phyloP scores from a whole-genome alignment of 192 early-diverging fungal species.

The Coemansia sp. region DNA sequence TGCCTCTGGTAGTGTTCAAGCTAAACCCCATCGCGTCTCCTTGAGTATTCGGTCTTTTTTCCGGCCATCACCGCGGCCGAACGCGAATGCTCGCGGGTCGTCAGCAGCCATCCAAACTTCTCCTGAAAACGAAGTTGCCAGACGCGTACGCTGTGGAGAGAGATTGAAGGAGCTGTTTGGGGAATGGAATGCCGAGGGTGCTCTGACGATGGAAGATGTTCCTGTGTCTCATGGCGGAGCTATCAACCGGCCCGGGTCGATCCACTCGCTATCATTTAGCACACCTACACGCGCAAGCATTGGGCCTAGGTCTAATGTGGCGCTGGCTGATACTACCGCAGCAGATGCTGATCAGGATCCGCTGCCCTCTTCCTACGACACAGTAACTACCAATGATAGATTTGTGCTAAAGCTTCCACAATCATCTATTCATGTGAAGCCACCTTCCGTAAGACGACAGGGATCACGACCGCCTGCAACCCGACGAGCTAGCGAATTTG shows the following conservation, averaged over 20 bases:
- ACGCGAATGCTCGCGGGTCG: slow-evolving; percentile 3
- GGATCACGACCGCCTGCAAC: slow-evolving; percentile 10
- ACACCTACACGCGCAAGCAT: slow-evolving; percentile 34
- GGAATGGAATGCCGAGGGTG: slow-evolving; percentile 19
- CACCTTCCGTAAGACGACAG: background rate
- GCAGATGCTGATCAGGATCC: background rate
- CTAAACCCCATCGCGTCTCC: slow-evolving; percentile 10
- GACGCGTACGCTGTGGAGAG: slow-evolving; percentile 40
- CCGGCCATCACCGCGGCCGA: slow-evolving; percentile 12
- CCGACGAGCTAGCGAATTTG: slow-evolving; percentile 13
- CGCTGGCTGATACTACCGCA: background rate
- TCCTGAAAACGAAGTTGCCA: slow-evolving; percentile 21
- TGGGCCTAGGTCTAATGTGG: slow-evolving; percentile 6
- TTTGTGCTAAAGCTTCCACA: slow-evolving; percentile 11
- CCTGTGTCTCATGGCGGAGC: background rate
- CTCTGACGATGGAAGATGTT: background rate
- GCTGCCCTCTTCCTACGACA: background rate
- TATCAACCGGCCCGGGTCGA: slow-evolving; percentile 18
- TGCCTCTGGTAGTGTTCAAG: slow-evolving; percentile 13
- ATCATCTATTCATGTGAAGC: background rate
- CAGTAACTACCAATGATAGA: background rate
- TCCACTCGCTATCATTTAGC: slow-evolving; percentile 43
- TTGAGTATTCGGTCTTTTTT: slow-evolving; percentile 46
- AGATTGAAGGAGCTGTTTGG: slow-evolving; percentile 46
- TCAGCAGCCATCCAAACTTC: background rate